Percentiles rank a stretch among this genome's conserved stretches.
phyloP scores from a whole-genome alignment of 2,329 filamentous ascomycete species.

The Alternaria sp. region DNA sequence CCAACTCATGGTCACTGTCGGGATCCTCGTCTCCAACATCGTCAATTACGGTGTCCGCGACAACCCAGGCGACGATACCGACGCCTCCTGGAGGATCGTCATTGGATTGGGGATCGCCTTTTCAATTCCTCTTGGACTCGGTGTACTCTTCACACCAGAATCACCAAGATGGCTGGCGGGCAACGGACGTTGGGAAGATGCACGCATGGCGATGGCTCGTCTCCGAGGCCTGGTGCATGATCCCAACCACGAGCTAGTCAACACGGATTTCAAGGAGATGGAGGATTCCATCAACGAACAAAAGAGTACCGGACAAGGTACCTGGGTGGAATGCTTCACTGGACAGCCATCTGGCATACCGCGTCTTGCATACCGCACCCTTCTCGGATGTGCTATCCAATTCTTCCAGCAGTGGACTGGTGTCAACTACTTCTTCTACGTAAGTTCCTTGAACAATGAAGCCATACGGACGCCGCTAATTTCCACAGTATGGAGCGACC shows the following conservation, averaged over 20 bases:
- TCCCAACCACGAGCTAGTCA: slow-evolving; percentile 56
- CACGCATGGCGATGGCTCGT: slow-evolving; percentile 61
- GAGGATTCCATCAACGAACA: slow-evolving; percentile 43
- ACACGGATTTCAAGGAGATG: slow-evolving; percentile 61
- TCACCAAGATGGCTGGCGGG: slow-evolving; percentile 58
- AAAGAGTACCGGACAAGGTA: slow-evolving; percentile 38
- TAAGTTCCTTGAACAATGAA: slow-evolving; percentile 16
- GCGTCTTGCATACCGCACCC: slow-evolving; percentile 50
- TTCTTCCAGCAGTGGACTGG: slow-evolving; percentile 49
- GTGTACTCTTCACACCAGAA: slow-evolving; percentile 44
- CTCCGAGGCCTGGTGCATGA: slow-evolving; percentile 63
- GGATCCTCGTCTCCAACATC: slow-evolving; percentile 49
- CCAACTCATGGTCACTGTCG: slow-evolving; percentile 58
- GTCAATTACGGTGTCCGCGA: slow-evolving; percentile 53
- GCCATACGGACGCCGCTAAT: slow-evolving; percentile 11
- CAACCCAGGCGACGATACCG: slow-evolving; percentile 51
- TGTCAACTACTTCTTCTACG: slow-evolving; percentile 63
- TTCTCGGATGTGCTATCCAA: slow-evolving; percentile 42
- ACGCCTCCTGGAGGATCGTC: slow-evolving; percentile 49
- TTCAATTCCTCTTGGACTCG: slow-evolving; percentile 43
- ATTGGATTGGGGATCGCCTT: slow-evolving; percentile 47
- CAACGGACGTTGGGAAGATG: slow-evolving; percentile 58
- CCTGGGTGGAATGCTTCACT: slow-evolving; percentile 45
- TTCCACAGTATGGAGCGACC: slow-evolving; percentile 68
- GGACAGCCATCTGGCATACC: slow-evolving; percentile 50